Conservation (phyloP, 352 stramenopile species). For the Globisporangium canariense region DNA sequence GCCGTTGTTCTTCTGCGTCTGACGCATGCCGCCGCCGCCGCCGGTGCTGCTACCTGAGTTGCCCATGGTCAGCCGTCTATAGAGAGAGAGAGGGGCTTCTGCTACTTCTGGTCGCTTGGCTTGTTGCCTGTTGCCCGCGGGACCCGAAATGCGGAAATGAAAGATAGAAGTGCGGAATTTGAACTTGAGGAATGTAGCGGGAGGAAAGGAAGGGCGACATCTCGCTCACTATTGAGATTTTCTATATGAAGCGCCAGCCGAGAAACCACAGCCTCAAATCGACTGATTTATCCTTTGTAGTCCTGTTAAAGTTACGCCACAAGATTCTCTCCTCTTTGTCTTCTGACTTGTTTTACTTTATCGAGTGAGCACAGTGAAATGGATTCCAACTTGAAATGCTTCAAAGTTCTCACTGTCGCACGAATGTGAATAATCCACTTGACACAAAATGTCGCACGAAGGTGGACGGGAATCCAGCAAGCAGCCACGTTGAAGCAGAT, state of each 20-base stretch:
- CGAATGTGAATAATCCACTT: background rate
- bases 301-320: background rate
- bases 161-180: conserved; percentile 1
- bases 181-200: conserved; percentile 2
- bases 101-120: background rate
- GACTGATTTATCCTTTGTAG: conserved; percentile 8
- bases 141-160: conserved; percentile 8
- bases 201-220: conserved; percentile 1
- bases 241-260: background rate
- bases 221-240: background rate
- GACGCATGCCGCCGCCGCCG: conserved; percentile 16
- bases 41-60: conserved; percentile 63
- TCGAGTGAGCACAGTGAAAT: conserved; percentile 2
- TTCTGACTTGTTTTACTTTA: conserved; percentile 2
- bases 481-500: background rate
- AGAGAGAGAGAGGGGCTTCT: background rate
- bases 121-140: background rate
- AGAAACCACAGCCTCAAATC: background rate
- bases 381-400: conserved; percentile 1
- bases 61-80: conserved; percentile 33
- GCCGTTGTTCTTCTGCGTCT: conserved; percentile 18
- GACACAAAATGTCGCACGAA: conserved; percentile 6
- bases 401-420: conserved; percentile 3
- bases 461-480: conserved; percentile 6
- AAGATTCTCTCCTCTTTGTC: background rate